phyloP scores from a whole-genome alignment of 2,329 filamentous ascomycete genomes.

The Biscogniauxia sp. region DNA sequence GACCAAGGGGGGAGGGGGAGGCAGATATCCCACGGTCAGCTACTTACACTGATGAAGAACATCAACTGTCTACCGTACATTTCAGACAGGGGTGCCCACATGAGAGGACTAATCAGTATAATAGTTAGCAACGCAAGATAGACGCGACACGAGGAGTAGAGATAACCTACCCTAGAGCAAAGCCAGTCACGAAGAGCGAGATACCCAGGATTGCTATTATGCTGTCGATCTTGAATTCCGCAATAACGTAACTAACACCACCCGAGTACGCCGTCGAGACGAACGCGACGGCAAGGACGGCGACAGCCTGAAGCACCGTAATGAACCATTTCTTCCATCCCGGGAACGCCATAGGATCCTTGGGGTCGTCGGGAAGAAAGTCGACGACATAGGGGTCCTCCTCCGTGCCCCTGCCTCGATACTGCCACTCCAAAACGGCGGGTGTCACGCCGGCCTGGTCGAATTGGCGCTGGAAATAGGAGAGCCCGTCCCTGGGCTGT shows the following conservation, averaged over 20 bases:
- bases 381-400: constrained; percentile 67
- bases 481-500: constrained; percentile 31
- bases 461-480: constrained; percentile 52
- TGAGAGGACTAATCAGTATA: constrained; percentile 43
- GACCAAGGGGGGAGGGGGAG: neutral
- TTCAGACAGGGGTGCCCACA: constrained; percentile 67
- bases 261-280: constrained; percentile 67
- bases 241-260: constrained; percentile 52
- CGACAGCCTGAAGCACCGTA: constrained; percentile 60
- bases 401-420: constrained; percentile 60
- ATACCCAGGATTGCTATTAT: constrained; percentile 51
- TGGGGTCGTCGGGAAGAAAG: constrained; percentile 64
- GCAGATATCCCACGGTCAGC: neutral
- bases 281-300: constrained; percentile 68
- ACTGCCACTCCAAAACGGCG: constrained; percentile 54
- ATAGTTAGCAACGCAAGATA: constrained; percentile 41
- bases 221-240: constrained; percentile 49
- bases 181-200: constrained; percentile 57
- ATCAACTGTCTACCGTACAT: constrained; percentile 56
- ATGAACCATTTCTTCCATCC: constrained; percentile 62
- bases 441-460: constrained; percentile 58
- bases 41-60: constrained; percentile 47
- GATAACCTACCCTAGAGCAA: constrained; percentile 36
- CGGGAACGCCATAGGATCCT: constrained; percentile 64
- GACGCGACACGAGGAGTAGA: constrained; percentile 55